A percentile compares a stretch with the other conserved stretches of the same genome.
Conservation (phyloP, 73 alveolate genomes). For the Urostyla sp. region DNA sequence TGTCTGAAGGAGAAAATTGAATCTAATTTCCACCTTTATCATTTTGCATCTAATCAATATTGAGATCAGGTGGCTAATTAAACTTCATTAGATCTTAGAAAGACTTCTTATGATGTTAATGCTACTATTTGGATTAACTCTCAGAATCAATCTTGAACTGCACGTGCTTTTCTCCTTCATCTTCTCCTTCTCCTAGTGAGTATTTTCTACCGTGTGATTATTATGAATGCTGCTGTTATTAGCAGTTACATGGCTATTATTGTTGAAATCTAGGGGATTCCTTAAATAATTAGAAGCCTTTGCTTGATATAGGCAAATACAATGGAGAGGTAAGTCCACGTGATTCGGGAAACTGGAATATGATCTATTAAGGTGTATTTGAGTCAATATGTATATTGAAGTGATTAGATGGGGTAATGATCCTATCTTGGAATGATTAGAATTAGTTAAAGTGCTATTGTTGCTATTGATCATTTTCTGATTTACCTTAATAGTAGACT, state of each 20-base stretch:
- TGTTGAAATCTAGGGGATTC: slow-evolving; percentile 24
- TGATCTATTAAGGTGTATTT: slow-evolving; percentile 14
- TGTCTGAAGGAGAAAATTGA: slow-evolving; percentile 24
- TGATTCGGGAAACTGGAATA: slow-evolving; percentile 35
- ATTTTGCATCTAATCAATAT: no score
- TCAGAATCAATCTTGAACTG: background rate
- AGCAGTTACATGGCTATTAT: slow-evolving; percentile 20
- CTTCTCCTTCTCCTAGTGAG: background rate
- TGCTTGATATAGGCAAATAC: background rate
- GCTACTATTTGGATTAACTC: background rate
- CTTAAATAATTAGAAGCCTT: background rate
- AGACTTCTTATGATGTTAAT: background rate
- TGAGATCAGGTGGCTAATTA: no score
- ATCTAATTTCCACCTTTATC: no score
- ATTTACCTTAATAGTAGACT: no score
- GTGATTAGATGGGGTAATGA: slow-evolving; percentile 10
- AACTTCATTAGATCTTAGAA: slow-evolving; percentile 2
- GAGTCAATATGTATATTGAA: slow-evolving; percentile 44
- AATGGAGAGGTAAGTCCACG: slow-evolving; percentile 10
- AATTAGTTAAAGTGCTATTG: background rate
- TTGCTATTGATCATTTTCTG: background rate
- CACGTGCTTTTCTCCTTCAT: background rate
- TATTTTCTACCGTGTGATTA: background rate
- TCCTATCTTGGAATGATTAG: background rate
- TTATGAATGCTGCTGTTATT: background rate